Evolutionary conservation across 2,329 filamentous ascomycete genomes (phyloP), one percentile per base, ranked within the genome.

Genomic region (Fusarium sp.): DNA sequence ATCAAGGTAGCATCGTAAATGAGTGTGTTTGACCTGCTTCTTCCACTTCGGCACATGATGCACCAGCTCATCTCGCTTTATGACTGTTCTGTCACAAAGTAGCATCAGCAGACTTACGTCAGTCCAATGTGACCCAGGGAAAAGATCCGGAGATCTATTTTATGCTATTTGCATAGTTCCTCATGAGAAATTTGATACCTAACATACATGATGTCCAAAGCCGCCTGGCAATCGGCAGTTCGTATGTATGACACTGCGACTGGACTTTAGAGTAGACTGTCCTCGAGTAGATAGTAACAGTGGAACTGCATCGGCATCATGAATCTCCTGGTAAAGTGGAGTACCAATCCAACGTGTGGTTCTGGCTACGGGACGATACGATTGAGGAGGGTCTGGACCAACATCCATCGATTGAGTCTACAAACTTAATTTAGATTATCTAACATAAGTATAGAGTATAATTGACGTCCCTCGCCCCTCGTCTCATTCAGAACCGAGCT

Each of bases 71-170:
- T 37, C 18, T 37, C 34, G 9, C 10, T 11, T n/a, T 16, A 11
- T 37, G 16, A 1, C 0, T 6, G 10, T 4, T 7, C 5, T n/a
- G 18, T 1, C 18, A 4, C 9, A n/a, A 1, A 6, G 1, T 4
- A 7, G 16, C 9, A 37, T 11, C 3, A 11, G 11, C 3, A n/a
- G 16, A 10, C 9, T n/a, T 18, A n/a, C n/a, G 5, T 2, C 16
- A 5, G 18, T n/a, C 2, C 9, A 37, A 1, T 11, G 2, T n/a
- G 16, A 11, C 16, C 3, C 16, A 20, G 6, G 32, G 9, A 16
- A n/a, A 18, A 37, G 10, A 2, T 18, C 2, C 8, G 8, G 32
- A 6, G 16, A 18, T 6, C 9, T 11, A 0, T 16, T 37, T 0
- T n/a, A 37, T n/a, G 3, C 5, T 11, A 6, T 37, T 11, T 18